These are phyloP conservation scores for Penicillium soppii DNA, from an alignment of 495 filamentous ascomycete genomes.

Conservation along the genomic window DNA sequence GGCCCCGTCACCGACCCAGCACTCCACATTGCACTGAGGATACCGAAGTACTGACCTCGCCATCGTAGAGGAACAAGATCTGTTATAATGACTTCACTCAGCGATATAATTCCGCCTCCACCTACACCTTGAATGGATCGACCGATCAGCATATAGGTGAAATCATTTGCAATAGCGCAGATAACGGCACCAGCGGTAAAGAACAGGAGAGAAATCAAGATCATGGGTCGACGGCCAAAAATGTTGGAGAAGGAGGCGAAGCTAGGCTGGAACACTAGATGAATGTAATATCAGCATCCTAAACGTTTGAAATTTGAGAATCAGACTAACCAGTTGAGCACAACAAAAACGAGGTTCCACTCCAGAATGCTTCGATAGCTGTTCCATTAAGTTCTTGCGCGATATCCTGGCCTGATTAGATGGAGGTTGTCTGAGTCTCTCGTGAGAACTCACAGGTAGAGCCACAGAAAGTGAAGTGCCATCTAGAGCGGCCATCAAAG, in stretches of 20 bases:
- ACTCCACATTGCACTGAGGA: slow-evolving; percentile 58
- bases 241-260: slow-evolving; percentile 42
- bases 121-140: slow-evolving; percentile 69
- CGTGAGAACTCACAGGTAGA: slow-evolving; percentile 51
- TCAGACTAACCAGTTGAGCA: slow-evolving; percentile 38
- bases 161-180: slow-evolving; percentile 54
- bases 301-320: too few relatives aligned
- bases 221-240: slow-evolving; percentile 42
- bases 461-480: slow-evolving; percentile 74
- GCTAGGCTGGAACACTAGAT: slow-evolving; percentile 38
- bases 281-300: background rate
- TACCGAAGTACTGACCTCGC: slow-evolving; percentile 50
- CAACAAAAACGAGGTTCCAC: slow-evolving; percentile 54
- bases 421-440: background rate
- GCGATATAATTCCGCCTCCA: slow-evolving; percentile 65
- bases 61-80: slow-evolving; percentile 56
- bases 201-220: slow-evolving; percentile 49
- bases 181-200: slow-evolving; percentile 61
- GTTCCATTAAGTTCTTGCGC: slow-evolving; percentile 46
- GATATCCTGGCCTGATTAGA: slow-evolving; percentile 25
- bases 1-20: slow-evolving; percentile 68
- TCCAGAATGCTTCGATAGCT: slow-evolving; percentile 61
- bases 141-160: slow-evolving; percentile 64
- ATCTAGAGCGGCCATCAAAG: slow-evolving; percentile 69
- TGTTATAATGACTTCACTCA: slow-evolving; percentile 68